Conservation (phyloP, 2,329 filamentous ascomycete genomes). For the Tolypocladium cylindrosporum region DNA sequence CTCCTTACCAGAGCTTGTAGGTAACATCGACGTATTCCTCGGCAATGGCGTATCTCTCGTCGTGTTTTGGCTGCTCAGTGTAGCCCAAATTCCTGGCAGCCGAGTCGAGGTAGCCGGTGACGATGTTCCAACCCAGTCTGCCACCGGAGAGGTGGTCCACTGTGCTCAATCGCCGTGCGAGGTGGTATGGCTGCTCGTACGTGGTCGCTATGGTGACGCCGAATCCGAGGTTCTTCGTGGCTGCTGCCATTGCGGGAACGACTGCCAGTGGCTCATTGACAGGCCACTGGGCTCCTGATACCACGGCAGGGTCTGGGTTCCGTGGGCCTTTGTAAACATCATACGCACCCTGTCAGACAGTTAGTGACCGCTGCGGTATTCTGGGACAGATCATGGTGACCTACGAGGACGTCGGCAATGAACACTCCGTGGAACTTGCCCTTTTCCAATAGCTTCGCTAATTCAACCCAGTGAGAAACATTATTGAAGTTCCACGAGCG, state of each 20-base stretch:
- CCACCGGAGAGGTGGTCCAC: slow-evolving; percentile 58
- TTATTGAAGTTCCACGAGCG: slow-evolving; percentile 51
- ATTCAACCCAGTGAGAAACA: slow-evolving; percentile 48
- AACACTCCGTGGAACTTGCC: slow-evolving; percentile 12
- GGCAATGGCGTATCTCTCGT: slow-evolving; percentile 47
- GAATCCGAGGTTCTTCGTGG: slow-evolving; percentile 56
- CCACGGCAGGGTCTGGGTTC: slow-evolving; percentile 41
- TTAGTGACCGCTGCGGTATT: not conserved
- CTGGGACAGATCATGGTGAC: not conserved
- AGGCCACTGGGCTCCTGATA: slow-evolving; percentile 58
- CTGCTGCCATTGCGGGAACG: slow-evolving; percentile 58
- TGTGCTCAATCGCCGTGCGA: slow-evolving; percentile 55
- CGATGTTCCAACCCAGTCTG: slow-evolving; percentile 42
- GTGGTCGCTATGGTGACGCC: slow-evolving; percentile 59
- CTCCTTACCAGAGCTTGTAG: slow-evolving; percentile 49
- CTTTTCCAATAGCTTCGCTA: slow-evolving; percentile 47
- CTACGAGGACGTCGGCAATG: slow-evolving; percentile 44
- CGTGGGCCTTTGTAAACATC: slow-evolving; percentile 56
- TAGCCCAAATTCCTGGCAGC: slow-evolving; percentile 54
- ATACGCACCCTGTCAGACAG: slow-evolving; percentile 39
- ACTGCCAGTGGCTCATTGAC: slow-evolving; percentile 57
- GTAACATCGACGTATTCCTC: slow-evolving; percentile 49
- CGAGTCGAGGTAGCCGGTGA: slow-evolving; percentile 58
- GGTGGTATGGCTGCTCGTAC: slow-evolving; percentile 59
- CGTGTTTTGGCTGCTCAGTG: slow-evolving; percentile 37